These are phyloP conservation scores for Peltaster fructicola DNA, from an alignment of 2,329 filamentous ascomycete genomes.

Conservation along the genomic window DNA sequence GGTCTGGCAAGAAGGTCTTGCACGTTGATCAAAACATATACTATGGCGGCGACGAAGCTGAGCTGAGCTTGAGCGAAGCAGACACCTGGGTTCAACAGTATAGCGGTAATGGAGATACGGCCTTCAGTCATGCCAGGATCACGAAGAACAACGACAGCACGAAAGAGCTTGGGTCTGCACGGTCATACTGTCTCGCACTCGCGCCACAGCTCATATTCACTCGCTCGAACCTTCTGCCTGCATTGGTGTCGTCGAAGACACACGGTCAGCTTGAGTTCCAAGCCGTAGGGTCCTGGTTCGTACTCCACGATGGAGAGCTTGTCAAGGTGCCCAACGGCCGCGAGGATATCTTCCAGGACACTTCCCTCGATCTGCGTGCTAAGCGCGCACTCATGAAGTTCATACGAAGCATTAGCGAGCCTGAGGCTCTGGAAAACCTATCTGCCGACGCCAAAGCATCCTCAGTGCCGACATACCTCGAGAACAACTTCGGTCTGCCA, in stretches of 20 bases:
- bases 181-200: conserved; percentile 67
- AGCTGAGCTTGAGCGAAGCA: conserved; percentile 66
- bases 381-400: conserved; percentile 89
- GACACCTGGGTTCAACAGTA: conserved; percentile 49
- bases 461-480: conserved; percentile 42
- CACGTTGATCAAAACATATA: conserved; percentile 77
- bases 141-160: conserved; percentile 13
- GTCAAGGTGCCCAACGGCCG: conserved; percentile 65
- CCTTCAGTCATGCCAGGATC: conserved; percentile 19
- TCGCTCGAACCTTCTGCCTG: conserved; percentile 56
- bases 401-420: conserved; percentile 67
- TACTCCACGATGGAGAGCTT: conserved; percentile 31
- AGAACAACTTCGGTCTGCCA: conserved; percentile 37
- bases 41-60: conserved; percentile 75
- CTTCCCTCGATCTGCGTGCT: conserved; percentile 55
- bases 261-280: conserved; percentile 86
- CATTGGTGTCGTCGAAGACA: conserved; percentile 74
- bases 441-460: conserved; percentile 42
- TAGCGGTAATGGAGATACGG: conserved; percentile 3
- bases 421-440: conserved; percentile 39
- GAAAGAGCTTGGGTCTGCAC: conserved; percentile 37
- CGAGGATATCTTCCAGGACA: conserved; percentile 78
- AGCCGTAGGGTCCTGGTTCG: conserved; percentile 83
- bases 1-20: conserved; percentile 77
- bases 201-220: conserved; percentile 78